Percentiles rank a stretch among this genome's conserved stretches.
phyloP scores from a whole-genome alignment of 352 stramenopile genomes.

The Pythium brachiatum region DNA sequence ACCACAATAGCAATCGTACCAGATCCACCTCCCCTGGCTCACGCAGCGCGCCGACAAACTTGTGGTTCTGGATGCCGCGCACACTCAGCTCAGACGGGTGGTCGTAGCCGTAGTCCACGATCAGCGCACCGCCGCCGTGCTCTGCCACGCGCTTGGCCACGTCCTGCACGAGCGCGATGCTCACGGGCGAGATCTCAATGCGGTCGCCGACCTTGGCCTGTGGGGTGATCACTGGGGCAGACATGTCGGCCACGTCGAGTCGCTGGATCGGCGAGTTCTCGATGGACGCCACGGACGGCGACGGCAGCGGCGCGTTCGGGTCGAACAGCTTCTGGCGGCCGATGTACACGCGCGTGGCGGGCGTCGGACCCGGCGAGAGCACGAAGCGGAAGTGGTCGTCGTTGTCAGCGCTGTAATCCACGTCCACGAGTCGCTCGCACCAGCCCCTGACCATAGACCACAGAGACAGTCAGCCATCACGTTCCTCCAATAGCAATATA shows the following conservation, averaged over 20 bases:
- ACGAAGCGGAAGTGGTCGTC: conserved; percentile 92
- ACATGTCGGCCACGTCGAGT: conserved; percentile 47
- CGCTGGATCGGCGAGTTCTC: conserved; percentile 33
- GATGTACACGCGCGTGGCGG: conserved; percentile 89
- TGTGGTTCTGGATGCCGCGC: conserved; percentile 92
- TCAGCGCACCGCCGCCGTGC: conserved; percentile 83
- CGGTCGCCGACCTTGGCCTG: conserved; percentile 77
- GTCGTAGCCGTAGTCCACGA: conserved; percentile 96
- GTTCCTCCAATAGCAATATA: neutral
- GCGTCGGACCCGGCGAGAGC: conserved; percentile 89
- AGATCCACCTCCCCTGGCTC: conserved; percentile 92
- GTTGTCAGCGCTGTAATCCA: conserved; percentile 70
- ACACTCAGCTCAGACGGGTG: conserved; percentile 88
- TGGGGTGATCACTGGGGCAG: conserved; percentile 44
- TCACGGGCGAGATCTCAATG: conserved; percentile 93
- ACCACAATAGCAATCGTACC: too few species aligned
- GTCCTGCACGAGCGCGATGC: conserved; percentile 90
- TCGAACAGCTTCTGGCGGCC: conserved; percentile 79
- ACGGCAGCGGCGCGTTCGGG: conserved; percentile 30
- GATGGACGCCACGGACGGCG: neutral
- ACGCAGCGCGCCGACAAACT: conserved; percentile 92
- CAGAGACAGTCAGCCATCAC: neutral
- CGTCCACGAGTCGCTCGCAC: conserved; percentile 94
- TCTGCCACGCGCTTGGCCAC: conserved; percentile 87
- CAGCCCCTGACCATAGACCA: conserved; percentile 58